Evolutionary conservation across 2,329 filamentous ascomycete species (phyloP).

Genomic region (Talaromyces islandicus): DNA sequence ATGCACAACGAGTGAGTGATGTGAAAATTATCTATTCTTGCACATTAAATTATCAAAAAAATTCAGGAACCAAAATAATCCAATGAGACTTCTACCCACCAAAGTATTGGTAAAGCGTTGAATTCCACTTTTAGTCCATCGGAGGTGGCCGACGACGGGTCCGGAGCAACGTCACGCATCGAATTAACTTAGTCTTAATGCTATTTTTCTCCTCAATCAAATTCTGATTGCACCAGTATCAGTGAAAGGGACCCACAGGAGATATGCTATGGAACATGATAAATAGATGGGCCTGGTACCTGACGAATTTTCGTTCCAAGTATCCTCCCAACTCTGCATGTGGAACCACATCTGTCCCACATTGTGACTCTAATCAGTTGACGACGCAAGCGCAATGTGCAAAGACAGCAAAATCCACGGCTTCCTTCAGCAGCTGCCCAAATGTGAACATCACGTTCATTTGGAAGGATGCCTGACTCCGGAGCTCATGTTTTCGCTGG

Average conservation of each 20-base stretch:
- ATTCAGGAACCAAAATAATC: background rate
- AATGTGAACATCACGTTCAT: constrained; percentile 78
- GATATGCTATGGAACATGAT: background rate
- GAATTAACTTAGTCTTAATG: background rate
- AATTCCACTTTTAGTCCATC: background rate
- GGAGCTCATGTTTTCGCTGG: constrained; percentile 62
- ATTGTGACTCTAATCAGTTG: background rate
- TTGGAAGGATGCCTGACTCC: constrained; percentile 71
- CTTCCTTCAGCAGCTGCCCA: constrained; percentile 62
- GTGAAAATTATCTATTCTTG: background rate
- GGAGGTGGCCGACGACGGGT: constrained; percentile 9
- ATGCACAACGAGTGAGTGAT: background rate
- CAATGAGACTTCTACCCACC: background rate
- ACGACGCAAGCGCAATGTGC: constrained; percentile 4
- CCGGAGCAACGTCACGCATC: background rate
- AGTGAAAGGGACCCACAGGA: background rate
- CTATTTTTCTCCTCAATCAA: background rate
- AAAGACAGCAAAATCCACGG: constrained; percentile 40
- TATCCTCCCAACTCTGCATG: background rate
- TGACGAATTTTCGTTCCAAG: background rate
- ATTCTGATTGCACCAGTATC: background rate
- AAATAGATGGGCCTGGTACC: background rate
- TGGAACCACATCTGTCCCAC: background rate
- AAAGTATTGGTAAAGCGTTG: background rate
- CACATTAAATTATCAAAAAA: background rate